Base-by-base conservation (phyloP, 345 rosid species). In the Crucihimalaya himalaica region DNA sequence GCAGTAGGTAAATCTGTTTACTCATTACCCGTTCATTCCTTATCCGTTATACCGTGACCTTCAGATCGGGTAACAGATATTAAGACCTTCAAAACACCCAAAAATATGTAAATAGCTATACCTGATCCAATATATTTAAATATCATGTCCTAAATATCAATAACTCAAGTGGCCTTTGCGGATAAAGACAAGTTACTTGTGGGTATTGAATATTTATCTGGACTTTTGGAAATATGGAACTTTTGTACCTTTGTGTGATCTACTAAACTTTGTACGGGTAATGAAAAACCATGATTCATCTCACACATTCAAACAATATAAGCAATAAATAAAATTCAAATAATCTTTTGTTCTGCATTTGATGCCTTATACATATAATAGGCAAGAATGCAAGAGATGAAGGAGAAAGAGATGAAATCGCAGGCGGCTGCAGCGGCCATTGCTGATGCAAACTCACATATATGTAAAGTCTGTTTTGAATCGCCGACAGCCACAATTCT, bases 301-400 rank as follows among this genome's bases (percentile, higher is more conserved):
- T 6, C 15, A 40, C 39, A 56, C 55, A 20, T 59, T 70, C 34
- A 21, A 47, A 46, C 25, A 20, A 28, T n/a, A 58, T 47, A 13
- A 51, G 20, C 53, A 23, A 10, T 8, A 20, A 10, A 9, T 13
- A 18, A 6, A 12, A 69, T 11, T 39, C 19, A 57, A 58, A 21
- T 34, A 6, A 4, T 71, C 5, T 59, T 13, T 27, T 50, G 4
- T 18, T 11, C n/a, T 40, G 62, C 20, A 66, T 47, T 39, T 66
- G 27, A 75, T 50, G 63, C 8, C 61, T 62, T 59, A 71, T 59
- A 72, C 12, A 39, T 56, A 62, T 61, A 31, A 63, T 85, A 95
- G 99, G 97, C 93, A 12, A 81, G 92, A 60, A 95, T 95, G 97
- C 96, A 89, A 83, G 97, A 95, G 71, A 92, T 92, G 92, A 92